These are phyloP conservation scores for Cerioporus squamosus DNA, from an alignment of 1,284 basidiomycete species.

Conservation along the genomic window DNA sequence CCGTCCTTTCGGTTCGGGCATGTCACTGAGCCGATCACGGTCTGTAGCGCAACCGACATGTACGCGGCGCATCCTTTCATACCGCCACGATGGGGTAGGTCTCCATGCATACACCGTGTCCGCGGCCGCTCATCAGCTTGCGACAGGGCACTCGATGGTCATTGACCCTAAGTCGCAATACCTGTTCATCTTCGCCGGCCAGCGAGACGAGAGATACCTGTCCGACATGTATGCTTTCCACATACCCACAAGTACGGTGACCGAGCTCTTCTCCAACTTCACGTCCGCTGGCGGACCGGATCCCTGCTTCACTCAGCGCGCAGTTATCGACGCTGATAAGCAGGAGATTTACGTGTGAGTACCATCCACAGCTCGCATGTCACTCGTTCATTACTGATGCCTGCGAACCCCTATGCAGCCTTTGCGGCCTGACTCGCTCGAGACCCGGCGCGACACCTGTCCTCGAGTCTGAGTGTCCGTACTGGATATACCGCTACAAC, in stretches of 20 bases:
- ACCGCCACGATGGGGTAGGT: slow-evolving; percentile 63
- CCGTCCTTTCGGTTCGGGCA: background rate
- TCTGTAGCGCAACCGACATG: slow-evolving; percentile 22
- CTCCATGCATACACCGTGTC: background rate
- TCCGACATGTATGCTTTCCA: slow-evolving; percentile 79
- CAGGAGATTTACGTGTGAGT: slow-evolving; percentile 77
- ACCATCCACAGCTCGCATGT: background rate
- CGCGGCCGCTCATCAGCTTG: background rate
- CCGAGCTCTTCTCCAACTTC: slow-evolving; percentile 67
- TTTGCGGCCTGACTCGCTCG: slow-evolving; percentile 59
- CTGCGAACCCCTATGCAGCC: slow-evolving; percentile 40
- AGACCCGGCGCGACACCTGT: slow-evolving; percentile 45
- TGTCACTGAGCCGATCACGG: background rate
- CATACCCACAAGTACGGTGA: slow-evolving; percentile 58
- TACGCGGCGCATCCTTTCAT: slow-evolving; percentile 37
- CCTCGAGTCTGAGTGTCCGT: slow-evolving; percentile 52
- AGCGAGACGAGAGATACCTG: slow-evolving; percentile 64
- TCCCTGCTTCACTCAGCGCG: slow-evolving; percentile 71
- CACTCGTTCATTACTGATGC: background rate
- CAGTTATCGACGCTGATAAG: slow-evolving; percentile 63
- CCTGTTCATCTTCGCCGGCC: slow-evolving; percentile 74
- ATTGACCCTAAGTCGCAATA: slow-evolving; percentile 60
- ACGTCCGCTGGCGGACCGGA: slow-evolving; percentile 62
- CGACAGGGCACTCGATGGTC: slow-evolving; percentile 76
- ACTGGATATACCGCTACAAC: slow-evolving; percentile 69